These are phyloP conservation scores for Fraxinus paxiana DNA, from an alignment of 305 asterid genomes.

Conservation along the genomic window DNA sequence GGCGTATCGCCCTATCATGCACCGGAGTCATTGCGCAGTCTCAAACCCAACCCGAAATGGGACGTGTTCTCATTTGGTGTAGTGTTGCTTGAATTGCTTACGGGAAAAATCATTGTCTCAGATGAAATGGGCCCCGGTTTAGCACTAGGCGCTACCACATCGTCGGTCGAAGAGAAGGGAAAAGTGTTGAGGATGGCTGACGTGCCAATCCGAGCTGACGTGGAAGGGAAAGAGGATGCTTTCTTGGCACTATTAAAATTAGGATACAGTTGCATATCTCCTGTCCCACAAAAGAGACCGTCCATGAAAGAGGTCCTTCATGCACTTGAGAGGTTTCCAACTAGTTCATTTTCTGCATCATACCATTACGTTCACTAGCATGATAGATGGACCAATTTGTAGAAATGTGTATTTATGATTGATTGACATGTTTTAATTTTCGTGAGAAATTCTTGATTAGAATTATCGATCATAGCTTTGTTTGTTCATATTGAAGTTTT, in stretches of 20 bases:
- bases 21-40: constrained; percentile 84
- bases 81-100: constrained; percentile 60
- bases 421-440: constrained; percentile 32
- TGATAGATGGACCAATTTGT: constrained; percentile 29
- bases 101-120: constrained; percentile 60
- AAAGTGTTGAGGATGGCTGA: constrained; percentile 68
- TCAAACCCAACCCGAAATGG: constrained; percentile 86
- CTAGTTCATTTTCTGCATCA: constrained; percentile 34
- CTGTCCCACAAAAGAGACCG: constrained; percentile 82
- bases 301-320: constrained; percentile 80
- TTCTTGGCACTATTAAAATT: constrained; percentile 56
- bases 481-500: constrained; percentile 6
- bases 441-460: constrained; percentile 24
- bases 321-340: constrained; percentile 69
- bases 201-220: constrained; percentile 65
- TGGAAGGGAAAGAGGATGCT: constrained; percentile 79
- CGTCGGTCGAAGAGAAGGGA: constrained; percentile 50
- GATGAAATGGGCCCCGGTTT: constrained; percentile 58
- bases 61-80: constrained; percentile 85
- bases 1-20: constrained; percentile 81
- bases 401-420: constrained; percentile 42
- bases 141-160: constrained; percentile 29
- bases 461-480: constrained; percentile 22
- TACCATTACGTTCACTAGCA: constrained; percentile 41
- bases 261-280: constrained; percentile 69